Percentiles rank a stretch among this genome's conserved stretches.
Evolutionary conservation across 176 grass and related monocot genomes (phyloP).

Genomic region (Eremochloa ophiuroides): DNA sequence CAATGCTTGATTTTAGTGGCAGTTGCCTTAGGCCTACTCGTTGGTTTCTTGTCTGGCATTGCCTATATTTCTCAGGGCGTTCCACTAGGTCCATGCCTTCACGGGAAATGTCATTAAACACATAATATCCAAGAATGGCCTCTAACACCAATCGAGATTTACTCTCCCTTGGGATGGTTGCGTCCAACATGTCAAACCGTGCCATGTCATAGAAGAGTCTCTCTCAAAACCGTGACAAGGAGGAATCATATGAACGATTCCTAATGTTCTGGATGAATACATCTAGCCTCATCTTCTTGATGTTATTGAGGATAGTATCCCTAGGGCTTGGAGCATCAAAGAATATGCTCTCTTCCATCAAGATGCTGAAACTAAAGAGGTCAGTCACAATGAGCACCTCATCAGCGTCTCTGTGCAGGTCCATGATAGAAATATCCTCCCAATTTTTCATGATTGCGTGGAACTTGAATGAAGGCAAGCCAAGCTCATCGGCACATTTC

Average conservation of each 20-base stretch:
- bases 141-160: slow-evolving; percentile 25
- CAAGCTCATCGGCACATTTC: slow-evolving; percentile 20
- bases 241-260: neutral
- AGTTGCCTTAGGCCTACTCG: slow-evolving; percentile 47
- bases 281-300: neutral
- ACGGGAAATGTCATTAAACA: slow-evolving; percentile 36
- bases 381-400: neutral
- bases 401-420: neutral
- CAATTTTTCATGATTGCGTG: slow-evolving; percentile 1
- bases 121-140: slow-evolving; percentile 34
- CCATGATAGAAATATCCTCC: slow-evolving; percentile 4
- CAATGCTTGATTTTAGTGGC: slow-evolving; percentile 30
- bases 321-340: neutral
- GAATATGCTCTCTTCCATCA: neutral
- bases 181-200: neutral
- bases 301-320: neutral
- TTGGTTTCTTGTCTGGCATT: slow-evolving; percentile 47
- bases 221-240: neutral
- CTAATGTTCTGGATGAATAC: neutral
- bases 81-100: slow-evolving; percentile 40
- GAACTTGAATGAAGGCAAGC: slow-evolving; percentile 38
- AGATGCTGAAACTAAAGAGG: neutral
- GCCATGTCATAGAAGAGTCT: neutral
- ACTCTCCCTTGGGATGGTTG: neutral
- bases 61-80: slow-evolving; percentile 53